Evolutionary conservation across 2,329 filamentous ascomycete species (phyloP).

Genomic region (Didymella pomorum): DNA sequence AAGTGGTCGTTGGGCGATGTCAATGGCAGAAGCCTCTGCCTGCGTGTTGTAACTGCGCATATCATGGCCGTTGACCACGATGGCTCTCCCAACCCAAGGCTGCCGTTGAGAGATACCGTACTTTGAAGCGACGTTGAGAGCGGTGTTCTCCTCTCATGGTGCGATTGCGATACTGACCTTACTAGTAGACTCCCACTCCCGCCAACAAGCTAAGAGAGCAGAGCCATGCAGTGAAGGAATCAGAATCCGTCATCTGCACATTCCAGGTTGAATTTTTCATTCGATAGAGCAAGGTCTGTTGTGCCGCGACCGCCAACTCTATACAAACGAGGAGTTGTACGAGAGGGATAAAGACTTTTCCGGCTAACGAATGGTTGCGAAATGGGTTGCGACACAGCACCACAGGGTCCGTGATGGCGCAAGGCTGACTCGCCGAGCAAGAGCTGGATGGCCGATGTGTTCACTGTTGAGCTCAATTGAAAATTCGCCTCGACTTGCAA

Average conservation of each 20-base stretch:
- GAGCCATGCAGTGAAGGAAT: not conserved
- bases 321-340: not conserved
- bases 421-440: not conserved
- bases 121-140: not conserved
- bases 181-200: not conserved
- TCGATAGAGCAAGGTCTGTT: not conserved
- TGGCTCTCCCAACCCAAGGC: not conserved
- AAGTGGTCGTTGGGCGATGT: not conserved
- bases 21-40: not conserved
- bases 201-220: not conserved
- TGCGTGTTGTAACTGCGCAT: not conserved
- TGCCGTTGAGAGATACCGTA: not conserved
- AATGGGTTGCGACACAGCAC: not conserved
- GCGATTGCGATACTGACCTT: not conserved
- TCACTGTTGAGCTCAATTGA: not conserved
- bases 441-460: not conserved
- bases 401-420: not conserved
- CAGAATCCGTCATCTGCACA: not conserved
- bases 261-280: not conserved
- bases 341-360: constrained; percentile 9
- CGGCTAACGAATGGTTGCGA: not conserved
- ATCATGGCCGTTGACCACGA: not conserved
- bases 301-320: not conserved
- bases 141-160: not conserved
- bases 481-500: not conserved